A percentile compares a stretch with the other conserved stretches of the same genome.
Evolutionary conservation across 2,329 filamentous ascomycete species (phyloP).

Genomic region (Fusarium piperis): DNA sequence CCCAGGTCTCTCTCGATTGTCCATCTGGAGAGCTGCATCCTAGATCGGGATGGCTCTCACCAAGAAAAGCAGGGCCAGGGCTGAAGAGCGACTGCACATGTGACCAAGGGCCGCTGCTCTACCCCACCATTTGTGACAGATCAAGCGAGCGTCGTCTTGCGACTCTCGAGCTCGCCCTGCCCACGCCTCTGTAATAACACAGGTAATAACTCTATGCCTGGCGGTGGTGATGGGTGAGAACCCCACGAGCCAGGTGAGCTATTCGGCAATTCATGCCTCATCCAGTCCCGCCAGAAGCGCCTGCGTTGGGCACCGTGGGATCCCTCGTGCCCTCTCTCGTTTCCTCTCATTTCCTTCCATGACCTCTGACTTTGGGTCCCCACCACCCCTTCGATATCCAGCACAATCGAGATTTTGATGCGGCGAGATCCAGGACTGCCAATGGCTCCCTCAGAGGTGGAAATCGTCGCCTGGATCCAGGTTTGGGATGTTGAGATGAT

Average conservation of each 20-base stretch:
- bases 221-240: slow-evolving; percentile 2
- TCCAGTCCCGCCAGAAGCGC: slow-evolving; percentile 15
- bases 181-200: slow-evolving; percentile 1
- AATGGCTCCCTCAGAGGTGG: slow-evolving; percentile 33
- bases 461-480: slow-evolving; percentile 23
- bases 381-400: slow-evolving; percentile 15
- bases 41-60: slow-evolving; percentile 31
- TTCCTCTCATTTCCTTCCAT: slow-evolving; percentile 7
- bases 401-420: slow-evolving; percentile 39
- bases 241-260: slow-evolving; percentile 17
- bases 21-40: slow-evolving; percentile 28
- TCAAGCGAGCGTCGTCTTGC: slow-evolving; percentile 15
- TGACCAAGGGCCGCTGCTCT: slow-evolving; percentile 17
- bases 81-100: slow-evolving; percentile 27
- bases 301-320: slow-evolving; percentile 6
- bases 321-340: slow-evolving; percentile 3
- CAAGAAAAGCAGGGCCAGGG: slow-evolving; percentile 19
- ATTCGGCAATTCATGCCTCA: slow-evolving; percentile 26
- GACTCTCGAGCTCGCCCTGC: slow-evolving; percentile 8
- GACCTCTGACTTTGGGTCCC: slow-evolving; percentile 9
- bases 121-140: slow-evolving; percentile 36
- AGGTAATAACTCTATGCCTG: slow-evolving; percentile 1
- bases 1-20: slow-evolving; percentile 18
- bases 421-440: slow-evolving; percentile 35
- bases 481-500: slow-evolving; percentile 27